These are phyloP conservation scores for Moricandia arvensis DNA, from an alignment of 345 rosid genomes.

Conservation along the genomic window DNA sequence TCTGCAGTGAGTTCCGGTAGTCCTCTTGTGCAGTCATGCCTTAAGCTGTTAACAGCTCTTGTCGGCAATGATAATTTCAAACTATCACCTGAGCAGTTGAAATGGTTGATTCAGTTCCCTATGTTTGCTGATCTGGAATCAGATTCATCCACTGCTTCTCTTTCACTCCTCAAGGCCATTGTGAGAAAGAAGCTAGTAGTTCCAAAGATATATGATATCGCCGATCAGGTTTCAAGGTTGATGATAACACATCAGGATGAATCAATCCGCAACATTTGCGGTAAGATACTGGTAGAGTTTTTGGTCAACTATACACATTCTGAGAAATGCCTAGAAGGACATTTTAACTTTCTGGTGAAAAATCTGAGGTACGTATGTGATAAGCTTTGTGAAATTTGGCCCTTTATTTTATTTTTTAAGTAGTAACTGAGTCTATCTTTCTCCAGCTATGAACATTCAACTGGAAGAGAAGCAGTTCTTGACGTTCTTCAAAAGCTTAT, in stretches of 20 bases:
- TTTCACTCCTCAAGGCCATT: constrained; percentile 69
- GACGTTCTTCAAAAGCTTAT: constrained; percentile 65
- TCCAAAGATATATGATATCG: constrained; percentile 67
- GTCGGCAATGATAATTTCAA: constrained; percentile 46
- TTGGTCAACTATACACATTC: constrained; percentile 54
- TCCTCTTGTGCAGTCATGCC: constrained; percentile 66
- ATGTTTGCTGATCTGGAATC: constrained; percentile 72
- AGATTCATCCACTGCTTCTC: constrained; percentile 53
- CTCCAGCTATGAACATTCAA: constrained; percentile 63
- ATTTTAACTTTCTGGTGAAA: constrained; percentile 50
- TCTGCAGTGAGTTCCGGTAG: constrained; percentile 49
- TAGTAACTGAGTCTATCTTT: constrained; percentile 6
- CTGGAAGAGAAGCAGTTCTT: constrained; percentile 82
- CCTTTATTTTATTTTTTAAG: background rate
- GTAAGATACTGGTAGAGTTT: constrained; percentile 57
- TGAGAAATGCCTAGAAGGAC: constrained; percentile 47
- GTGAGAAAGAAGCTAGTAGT: constrained; percentile 45
- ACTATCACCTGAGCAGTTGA: constrained; percentile 60
- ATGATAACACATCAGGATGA: constrained; percentile 72
- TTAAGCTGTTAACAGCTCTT: constrained; percentile 65
- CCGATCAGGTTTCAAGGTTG: constrained; percentile 52
- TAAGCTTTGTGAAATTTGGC: background rate
- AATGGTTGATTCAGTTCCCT: constrained; percentile 56
- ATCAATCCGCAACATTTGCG: constrained; percentile 66
- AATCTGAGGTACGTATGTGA: constrained; percentile 54